Evolutionary conservation across 2,329 filamentous ascomycete species (phyloP), one percentile per base, ranked within the genome.

Genomic region (Cladophialophora exuberans): DNA sequence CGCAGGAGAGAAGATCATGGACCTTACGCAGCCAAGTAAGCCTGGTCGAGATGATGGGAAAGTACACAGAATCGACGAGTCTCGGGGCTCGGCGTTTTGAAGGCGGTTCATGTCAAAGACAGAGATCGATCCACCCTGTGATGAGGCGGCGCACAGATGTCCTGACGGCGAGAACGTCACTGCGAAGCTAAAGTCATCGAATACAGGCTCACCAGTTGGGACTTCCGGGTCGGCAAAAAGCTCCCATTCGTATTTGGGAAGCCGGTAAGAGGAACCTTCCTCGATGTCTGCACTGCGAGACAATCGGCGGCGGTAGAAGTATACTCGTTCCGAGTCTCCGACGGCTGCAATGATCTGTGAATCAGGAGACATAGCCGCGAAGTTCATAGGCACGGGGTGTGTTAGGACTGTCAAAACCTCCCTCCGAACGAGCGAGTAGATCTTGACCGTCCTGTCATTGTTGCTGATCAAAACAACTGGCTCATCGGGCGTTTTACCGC

Each of bases 301-400:
- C 42, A 70, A 61, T 36, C 73, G 64, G 62, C 76, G 42, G 60
- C 86, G 79, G 70, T 96, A 94, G 61, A 97, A 85, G 71, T 94
- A 97, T 17, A 93, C 83, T 61, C 85, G 89, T 1, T 90, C 87
- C 65, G 92, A 88, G 68, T 99, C 94, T 35, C 93, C 89, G 38
- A 97, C 89, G 1, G 91, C 89, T 4, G 92, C 81, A 17, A 97
- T 78, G 9, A 93, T 74, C 17, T 80, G 82, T 1, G 92, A 93
- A 68, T 97, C 88, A 0, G 93, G 94, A 5, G 93, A 97, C 48
- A 99, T 86, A n/a, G 92, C 84, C 28, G 92, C 90, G 67, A 95
- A 90, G 66, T 99, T 99, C 76, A 97, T 93, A 61, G 86, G 88
- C 67, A 93, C 88, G 4, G 89, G 87, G 61, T 96, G 87, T 3